A percentile compares a stretch with the other conserved stretches of the same genome.
Conservation (phyloP, 2,329 filamentous ascomycete species). For the Didymella arachidicola region DNA sequence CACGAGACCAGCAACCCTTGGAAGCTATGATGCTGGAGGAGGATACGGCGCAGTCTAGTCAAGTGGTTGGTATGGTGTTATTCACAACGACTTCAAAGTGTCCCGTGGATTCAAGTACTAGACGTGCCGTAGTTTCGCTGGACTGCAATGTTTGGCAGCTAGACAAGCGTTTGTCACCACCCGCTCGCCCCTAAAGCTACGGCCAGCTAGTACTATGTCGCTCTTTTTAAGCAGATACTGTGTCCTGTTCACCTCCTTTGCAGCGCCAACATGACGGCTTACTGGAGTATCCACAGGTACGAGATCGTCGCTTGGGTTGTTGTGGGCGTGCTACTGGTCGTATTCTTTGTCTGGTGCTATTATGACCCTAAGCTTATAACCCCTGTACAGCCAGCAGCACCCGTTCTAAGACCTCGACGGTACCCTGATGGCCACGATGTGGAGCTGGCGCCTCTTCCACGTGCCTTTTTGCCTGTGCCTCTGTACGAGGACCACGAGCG, state of each 20-base stretch:
- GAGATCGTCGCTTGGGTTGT: constrained; percentile 2
- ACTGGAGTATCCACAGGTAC: neutral
- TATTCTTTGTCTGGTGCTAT: neutral
- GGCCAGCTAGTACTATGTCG: neutral
- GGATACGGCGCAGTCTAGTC: neutral
- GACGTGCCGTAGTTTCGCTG: neutral
- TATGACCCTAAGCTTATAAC: neutral
- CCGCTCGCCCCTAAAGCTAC: neutral
- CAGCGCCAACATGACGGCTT: neutral
- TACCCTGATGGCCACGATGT: neutral
- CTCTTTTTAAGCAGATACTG: neutral
- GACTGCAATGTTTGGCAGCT: neutral
- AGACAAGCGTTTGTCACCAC: neutral
- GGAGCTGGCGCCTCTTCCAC: constrained; percentile 5
- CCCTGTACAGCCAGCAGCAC: neutral
- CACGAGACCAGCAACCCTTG: neutral
- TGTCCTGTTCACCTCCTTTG: neutral
- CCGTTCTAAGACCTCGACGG: neutral
- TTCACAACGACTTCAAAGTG: neutral
- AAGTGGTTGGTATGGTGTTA: neutral
- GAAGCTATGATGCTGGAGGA: neutral
- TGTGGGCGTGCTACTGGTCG: neutral
- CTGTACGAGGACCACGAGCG: constrained; percentile 2
- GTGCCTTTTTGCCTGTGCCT: neutral
- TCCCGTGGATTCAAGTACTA: neutral